These are phyloP conservation scores for Mrakia gelida DNA, from an alignment of 768 basidiomycete genomes.

Conservation along the genomic window DNA sequence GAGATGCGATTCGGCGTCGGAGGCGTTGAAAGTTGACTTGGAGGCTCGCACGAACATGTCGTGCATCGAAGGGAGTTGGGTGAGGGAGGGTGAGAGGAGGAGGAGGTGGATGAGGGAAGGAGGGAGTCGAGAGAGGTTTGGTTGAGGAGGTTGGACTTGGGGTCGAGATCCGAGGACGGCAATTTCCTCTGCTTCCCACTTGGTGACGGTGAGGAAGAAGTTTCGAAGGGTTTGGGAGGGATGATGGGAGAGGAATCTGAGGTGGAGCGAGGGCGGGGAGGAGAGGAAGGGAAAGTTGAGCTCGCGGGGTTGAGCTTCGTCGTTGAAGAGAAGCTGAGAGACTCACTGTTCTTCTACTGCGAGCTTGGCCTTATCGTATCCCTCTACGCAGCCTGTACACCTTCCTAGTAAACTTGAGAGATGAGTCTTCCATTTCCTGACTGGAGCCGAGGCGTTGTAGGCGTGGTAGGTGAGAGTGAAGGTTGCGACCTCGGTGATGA, in stretches of 20 bases:
- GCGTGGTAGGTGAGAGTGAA: slow-evolving; percentile 80
- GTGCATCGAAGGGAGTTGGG: slow-evolving; percentile 27
- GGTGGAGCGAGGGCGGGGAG: not conserved
- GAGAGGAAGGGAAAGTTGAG: not conserved
- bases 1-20: slow-evolving; percentile 9
- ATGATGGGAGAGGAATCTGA: slow-evolving; percentile 9
- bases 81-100: slow-evolving; percentile 35
- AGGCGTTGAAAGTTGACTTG: not conserved
- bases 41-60: slow-evolving; percentile 25
- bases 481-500: slow-evolving; percentile 55
- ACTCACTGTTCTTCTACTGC: slow-evolving; percentile 69
- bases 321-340: not conserved
- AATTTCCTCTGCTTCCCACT: slow-evolving; percentile 36
- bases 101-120: slow-evolving; percentile 38
- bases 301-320: too few species aligned
- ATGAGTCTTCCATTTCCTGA: slow-evolving; percentile 57
- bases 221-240: not conserved
- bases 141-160: slow-evolving; percentile 55
- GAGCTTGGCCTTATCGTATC: slow-evolving; percentile 61
- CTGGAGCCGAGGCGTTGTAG: slow-evolving; percentile 58
- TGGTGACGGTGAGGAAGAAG: slow-evolving; percentile 17
- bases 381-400: slow-evolving; percentile 68
- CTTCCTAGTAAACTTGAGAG: slow-evolving; percentile 56
- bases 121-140: slow-evolving; percentile 29
- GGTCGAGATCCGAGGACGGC: slow-evolving; percentile 61